Percentiles rank a stretch among this genome's conserved stretches.
Evolutionary conservation across 257 asterid genomes (phyloP).

Genomic region (Voacanga thouarsii): DNA sequence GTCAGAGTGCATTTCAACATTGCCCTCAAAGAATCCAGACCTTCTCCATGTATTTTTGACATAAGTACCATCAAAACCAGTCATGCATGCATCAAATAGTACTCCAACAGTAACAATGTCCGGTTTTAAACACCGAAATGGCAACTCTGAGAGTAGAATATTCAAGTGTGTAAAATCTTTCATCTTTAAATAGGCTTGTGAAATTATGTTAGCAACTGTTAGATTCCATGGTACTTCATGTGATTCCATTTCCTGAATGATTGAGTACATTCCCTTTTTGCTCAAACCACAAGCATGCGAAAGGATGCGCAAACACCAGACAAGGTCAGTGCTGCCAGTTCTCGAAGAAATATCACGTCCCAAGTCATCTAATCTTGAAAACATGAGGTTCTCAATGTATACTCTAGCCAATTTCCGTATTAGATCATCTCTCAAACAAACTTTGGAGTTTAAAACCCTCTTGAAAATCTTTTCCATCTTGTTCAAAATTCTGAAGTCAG

Average conservation of each 20-base stretch:
- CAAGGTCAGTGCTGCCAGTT: slow-evolving; percentile 28
- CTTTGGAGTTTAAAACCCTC: slow-evolving; percentile 17
- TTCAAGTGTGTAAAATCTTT: slow-evolving; percentile 30
- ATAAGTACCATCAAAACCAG: slow-evolving; percentile 22
- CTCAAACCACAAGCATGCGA: slow-evolving; percentile 32
- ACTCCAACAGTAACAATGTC: slow-evolving; percentile 32
- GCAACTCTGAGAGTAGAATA: slow-evolving; percentile 27
- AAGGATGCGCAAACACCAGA: slow-evolving; percentile 34
- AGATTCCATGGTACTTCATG: slow-evolving; percentile 27
- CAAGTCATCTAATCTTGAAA: slow-evolving; percentile 32
- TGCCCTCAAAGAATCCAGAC: slow-evolving; percentile 22
- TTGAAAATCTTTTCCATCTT: slow-evolving; percentile 29
- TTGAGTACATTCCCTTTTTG: slow-evolving; percentile 26
- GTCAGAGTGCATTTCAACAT: slow-evolving; percentile 25
- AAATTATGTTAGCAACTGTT: slow-evolving; percentile 26
- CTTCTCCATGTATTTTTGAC: slow-evolving; percentile 30
- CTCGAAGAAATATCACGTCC: slow-evolving; percentile 23
- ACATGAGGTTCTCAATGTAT: slow-evolving; percentile 29
- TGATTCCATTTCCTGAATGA: slow-evolving; percentile 33
- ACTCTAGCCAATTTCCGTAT: slow-evolving; percentile 27
- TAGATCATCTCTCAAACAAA: slow-evolving; percentile 23
- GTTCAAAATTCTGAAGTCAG: slow-evolving; percentile 27
- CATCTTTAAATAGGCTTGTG: slow-evolving; percentile 31
- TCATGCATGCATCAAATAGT: slow-evolving; percentile 25
- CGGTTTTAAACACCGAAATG: slow-evolving; percentile 28